Conservation (phyloP, 2,329 filamentous ascomycete genomes). For the Fusarium sp. region DNA sequence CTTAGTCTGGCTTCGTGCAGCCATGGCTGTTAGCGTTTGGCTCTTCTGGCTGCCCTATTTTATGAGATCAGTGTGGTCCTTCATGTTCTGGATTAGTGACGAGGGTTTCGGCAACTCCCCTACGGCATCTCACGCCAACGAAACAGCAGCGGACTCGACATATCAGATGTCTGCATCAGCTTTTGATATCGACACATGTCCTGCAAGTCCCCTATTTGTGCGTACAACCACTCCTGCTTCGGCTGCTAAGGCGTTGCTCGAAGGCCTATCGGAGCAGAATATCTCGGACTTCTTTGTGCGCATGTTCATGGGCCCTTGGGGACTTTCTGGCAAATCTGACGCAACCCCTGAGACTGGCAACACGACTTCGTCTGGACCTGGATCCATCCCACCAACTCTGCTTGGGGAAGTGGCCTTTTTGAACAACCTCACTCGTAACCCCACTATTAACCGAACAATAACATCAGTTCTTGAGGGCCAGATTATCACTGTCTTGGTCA, state of each 20-base stretch:
- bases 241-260: constrained; percentile 50
- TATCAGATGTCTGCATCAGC: constrained; percentile 51
- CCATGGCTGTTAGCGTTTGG: constrained; percentile 89
- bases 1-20: constrained; percentile 81
- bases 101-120: constrained; percentile 66
- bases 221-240: constrained; percentile 51
- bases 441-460: constrained; percentile 80
- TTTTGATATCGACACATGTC: constrained; percentile 50
- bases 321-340: constrained; percentile 46
- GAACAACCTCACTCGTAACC: constrained; percentile 74
- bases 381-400: constrained; percentile 51
- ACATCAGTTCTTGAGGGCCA: constrained; percentile 92
- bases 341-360: constrained; percentile 25
- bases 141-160: constrained; percentile 35
- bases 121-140: constrained; percentile 45
- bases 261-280: constrained; percentile 49
- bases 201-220: constrained; percentile 53
- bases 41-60: constrained; percentile 87
- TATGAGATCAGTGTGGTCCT: constrained; percentile 92
- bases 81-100: constrained; percentile 95
- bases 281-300: constrained; percentile 52
- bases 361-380: constrained; percentile 25
- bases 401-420: constrained; percentile 70
- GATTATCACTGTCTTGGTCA: constrained; percentile 90
- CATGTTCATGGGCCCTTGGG: constrained; percentile 49